These are phyloP conservation scores for Spathaspora sp. DNA, from an alignment of 805 yeast genomes.

Conservation along the genomic window DNA sequence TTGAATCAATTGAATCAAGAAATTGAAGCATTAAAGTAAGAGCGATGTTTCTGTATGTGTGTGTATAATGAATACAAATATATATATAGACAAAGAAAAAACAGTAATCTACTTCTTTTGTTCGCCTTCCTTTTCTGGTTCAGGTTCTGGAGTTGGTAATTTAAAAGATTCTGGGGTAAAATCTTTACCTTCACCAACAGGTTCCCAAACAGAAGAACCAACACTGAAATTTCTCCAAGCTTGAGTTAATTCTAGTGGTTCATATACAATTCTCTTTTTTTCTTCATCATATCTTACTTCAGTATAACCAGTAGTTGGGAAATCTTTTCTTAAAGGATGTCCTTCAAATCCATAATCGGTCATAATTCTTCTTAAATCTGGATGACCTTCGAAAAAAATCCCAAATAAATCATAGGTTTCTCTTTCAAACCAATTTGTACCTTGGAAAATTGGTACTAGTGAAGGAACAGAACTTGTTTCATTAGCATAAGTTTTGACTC, in stretches of 20 bases:
- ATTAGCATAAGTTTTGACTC: slow-evolving; percentile 85
- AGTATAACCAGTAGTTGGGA: slow-evolving; percentile 90
- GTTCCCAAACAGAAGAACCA: slow-evolving; percentile 89
- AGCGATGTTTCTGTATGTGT: background rate
- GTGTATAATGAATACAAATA: background rate
- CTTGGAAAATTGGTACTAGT: slow-evolving; percentile 65
- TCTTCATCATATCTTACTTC: slow-evolving; percentile 90
- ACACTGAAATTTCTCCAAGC: slow-evolving; percentile 89
- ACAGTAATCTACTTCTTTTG: slow-evolving; percentile 25
- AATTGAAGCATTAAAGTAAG: slow-evolving; percentile 21
- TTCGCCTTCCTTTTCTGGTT: slow-evolving; percentile 43
- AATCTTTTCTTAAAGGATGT: slow-evolving; percentile 86
- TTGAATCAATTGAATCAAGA: slow-evolving; percentile 46
- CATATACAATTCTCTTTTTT: slow-evolving; percentile 84
- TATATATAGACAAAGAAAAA: background rate
- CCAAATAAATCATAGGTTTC: slow-evolving; percentile 88
- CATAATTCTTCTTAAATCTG: slow-evolving; percentile 84
- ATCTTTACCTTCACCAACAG: slow-evolving; percentile 83
- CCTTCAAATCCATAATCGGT: slow-evolving; percentile 93
- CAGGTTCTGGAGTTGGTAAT: slow-evolving; percentile 80
- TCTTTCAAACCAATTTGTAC: slow-evolving; percentile 89
- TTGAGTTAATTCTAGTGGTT: slow-evolving; percentile 86
- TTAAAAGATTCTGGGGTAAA: slow-evolving; percentile 77
- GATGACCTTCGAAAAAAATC: slow-evolving; percentile 83
- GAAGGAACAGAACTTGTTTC: slow-evolving; percentile 83